These are phyloP conservation scores for Hyphopichia pseudoburtonii DNA, from an alignment of 1,139 yeast species.

Conservation along the genomic window DNA sequence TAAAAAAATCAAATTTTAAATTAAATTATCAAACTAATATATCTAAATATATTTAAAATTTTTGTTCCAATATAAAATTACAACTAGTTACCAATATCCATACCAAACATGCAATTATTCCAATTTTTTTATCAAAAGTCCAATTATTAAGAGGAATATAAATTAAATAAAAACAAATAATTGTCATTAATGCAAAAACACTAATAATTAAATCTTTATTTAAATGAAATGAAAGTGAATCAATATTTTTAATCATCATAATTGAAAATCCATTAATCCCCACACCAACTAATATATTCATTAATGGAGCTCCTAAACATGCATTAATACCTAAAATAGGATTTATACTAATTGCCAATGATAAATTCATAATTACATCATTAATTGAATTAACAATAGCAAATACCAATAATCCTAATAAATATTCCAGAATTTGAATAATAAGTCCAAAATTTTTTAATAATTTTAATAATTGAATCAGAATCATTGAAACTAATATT, in stretches of 20 bases:
- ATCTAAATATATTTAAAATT: not conserved
- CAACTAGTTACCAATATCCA: conserved; percentile 1
- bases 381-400: conserved; percentile 41
- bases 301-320: conserved; percentile 44
- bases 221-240: conserved; percentile 25
- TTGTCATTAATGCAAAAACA: conserved; percentile 24
- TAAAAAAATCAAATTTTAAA: not conserved
- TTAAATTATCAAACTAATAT: not conserved
- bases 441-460: conserved; percentile 41
- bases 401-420: conserved; percentile 41
- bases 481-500: conserved; percentile 28
- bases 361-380: conserved; percentile 42
- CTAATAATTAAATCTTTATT: conserved; percentile 25
- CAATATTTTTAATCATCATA: conserved; percentile 10
- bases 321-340: conserved; percentile 42
- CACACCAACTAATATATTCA: conserved; percentile 38
- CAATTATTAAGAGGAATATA: conserved; percentile 36
- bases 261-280: conserved; percentile 36
- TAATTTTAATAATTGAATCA: conserved; percentile 26
- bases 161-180: conserved; percentile 23
- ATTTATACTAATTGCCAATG: conserved; percentile 33
- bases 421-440: conserved; percentile 37
- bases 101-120: conserved; percentile 13
- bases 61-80: conserved; percentile 2
- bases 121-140: conserved; percentile 34